Evolutionary conservation across 257 asterid species (phyloP), one percentile per base, ranked within the genome.

Genomic region (Lycium ferocissimum): DNA sequence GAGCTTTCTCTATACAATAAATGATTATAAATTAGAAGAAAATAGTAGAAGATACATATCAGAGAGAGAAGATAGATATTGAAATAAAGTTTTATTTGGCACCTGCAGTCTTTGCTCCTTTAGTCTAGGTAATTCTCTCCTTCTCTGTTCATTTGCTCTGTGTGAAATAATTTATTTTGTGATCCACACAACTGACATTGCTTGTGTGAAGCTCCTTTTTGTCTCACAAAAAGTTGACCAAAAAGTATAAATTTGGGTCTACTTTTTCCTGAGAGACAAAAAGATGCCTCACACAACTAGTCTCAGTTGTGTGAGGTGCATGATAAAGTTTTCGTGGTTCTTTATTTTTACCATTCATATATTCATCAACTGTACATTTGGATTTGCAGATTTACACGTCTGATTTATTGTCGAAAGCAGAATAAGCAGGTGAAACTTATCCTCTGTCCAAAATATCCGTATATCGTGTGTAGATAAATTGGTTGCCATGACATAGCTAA

Each of bases 1-100:
- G 93, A 63, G 94, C 98, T 83, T 95, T 92, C 89, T 92, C 91
- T 82, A 86, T 86, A 86, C 94, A 91, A 84, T 92, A 83, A 86
- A 62, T 15, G 69, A 65, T 26, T 37, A 82, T 66, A 17, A 15
- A 78, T 56, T 40, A 40, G 54, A 70, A 14, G 56, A 71, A 57
- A 58, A 47, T 84, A 79, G 58, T 54, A 65, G 69, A 62, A 51
- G 47, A 43, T 79, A 71, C 67, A 49, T 45, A 43, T n/a, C 26
- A 81, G 47, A 45, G 14, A 58, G 61, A 67, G 86, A 35, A 35
- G 51, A 69, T 83, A 38, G 75, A 81, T 79, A 75, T 56, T 81
- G 85, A 57, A 85, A 88, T 67, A 63, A 51, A 82, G 79, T 1
- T 59, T 43, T 43, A 6, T 83, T 51, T 20, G 53, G 61, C 66